These are phyloP conservation scores for Microascus cirrosus DNA, from an alignment of 2,329 filamentous ascomycete species.

Conservation along the genomic window DNA sequence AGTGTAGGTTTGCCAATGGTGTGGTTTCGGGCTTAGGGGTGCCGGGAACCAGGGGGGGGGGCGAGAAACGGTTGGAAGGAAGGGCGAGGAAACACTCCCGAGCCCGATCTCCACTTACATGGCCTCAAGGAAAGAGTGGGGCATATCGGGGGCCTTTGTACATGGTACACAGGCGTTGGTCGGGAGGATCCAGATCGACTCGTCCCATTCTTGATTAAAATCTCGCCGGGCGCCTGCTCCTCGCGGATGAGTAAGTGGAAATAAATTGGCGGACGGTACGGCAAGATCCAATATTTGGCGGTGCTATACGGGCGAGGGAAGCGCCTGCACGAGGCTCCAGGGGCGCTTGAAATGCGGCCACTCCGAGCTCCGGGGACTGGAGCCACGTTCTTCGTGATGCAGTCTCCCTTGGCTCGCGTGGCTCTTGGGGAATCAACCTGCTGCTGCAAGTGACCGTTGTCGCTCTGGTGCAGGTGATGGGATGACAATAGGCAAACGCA, in stretches of 20 bases:
- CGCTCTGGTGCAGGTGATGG: neutral
- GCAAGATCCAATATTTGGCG: neutral
- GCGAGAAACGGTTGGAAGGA: neutral
- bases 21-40: neutral
- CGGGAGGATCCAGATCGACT: neutral
- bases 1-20: no score
- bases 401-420: constrained; percentile 1
- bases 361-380: neutral
- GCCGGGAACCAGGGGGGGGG: neutral
- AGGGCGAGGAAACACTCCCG: neutral
- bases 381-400: constrained; percentile 1
- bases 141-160: neutral
- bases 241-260: neutral
- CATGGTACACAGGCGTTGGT: neutral
- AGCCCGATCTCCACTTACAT: neutral
- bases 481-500: neutral
- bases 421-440: neutral
- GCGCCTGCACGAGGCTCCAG: neutral
- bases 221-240: neutral
- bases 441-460: neutral
- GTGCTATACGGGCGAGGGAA: neutral
- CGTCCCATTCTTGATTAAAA: neutral
- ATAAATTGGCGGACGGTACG: neutral
- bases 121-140: neutral
- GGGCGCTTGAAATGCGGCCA: neutral